phyloP scores from a whole-genome alignment of 1,139 yeast species.

The Pichia sp. region DNA sequence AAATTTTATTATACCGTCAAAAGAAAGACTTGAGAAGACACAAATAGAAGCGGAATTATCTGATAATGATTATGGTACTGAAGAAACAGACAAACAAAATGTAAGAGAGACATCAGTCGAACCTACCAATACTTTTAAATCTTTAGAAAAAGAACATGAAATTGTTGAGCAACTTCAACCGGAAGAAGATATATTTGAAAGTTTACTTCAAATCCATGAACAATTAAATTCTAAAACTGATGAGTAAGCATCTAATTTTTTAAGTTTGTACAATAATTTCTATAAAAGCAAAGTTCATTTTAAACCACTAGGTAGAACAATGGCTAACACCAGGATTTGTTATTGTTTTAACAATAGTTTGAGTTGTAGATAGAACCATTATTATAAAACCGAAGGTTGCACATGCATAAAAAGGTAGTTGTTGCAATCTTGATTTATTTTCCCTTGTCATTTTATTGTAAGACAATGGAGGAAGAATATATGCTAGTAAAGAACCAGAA shows the following conservation, averaged over 20 bases:
- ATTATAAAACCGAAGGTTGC: conserved; percentile 67
- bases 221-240: neutral
- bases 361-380: conserved; percentile 71
- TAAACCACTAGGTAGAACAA: conserved; percentile 28
- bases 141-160: conserved; percentile 1
- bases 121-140: no score
- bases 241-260: neutral
- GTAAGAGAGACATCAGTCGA: neutral
- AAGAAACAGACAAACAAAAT: neutral
- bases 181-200: neutral
- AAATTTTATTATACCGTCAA: neutral
- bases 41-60: neutral
- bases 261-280: neutral
- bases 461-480: conserved; percentile 84
- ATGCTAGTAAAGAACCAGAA: conserved; percentile 89
- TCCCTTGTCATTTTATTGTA: conserved; percentile 56
- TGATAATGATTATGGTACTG: neutral
- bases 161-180: neutral
- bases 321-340: conserved; percentile 35
- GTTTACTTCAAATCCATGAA: neutral
- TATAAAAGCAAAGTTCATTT: neutral
- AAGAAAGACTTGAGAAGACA: neutral
- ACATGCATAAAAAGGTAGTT: conserved; percentile 54
- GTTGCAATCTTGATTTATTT: conserved; percentile 37
- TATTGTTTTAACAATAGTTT: conserved; percentile 57